phyloP scores from a whole-genome alignment of 2,329 filamentous ascomycete genomes.

The Allantophomopsis lycopodina region DNA sequence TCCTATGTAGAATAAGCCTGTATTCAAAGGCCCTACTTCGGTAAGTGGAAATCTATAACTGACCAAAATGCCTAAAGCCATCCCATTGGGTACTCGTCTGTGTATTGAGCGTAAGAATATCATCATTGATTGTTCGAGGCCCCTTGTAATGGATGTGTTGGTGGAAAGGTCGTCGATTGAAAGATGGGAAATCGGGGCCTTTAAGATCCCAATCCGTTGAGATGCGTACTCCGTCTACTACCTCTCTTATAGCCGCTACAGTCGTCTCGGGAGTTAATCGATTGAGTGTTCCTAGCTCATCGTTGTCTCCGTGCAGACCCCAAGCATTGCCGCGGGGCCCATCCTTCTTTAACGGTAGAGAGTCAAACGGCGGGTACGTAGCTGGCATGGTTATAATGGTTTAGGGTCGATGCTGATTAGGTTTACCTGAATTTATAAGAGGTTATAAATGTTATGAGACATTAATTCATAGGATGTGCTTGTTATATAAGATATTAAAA shows the following conservation, averaged over 20 bases:
- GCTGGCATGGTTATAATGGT: neutral
- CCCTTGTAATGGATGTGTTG: conserved; percentile 13
- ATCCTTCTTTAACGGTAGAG: conserved; percentile 23
- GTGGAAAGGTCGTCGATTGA: conserved; percentile 14
- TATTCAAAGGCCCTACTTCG: neutral
- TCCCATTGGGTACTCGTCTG: conserved; percentile 31
- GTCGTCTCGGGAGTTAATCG: conserved; percentile 27
- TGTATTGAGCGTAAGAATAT: conserved; percentile 23
- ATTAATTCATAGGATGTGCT: no score
- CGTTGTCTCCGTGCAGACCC: conserved; percentile 28
- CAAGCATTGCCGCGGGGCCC: conserved; percentile 28
- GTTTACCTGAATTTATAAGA: no score
- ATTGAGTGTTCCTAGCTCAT: conserved; percentile 28
- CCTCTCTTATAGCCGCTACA: conserved; percentile 24
- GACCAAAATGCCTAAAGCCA: conserved; percentile 24
- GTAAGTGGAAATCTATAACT: no score
- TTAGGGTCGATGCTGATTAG: no score
- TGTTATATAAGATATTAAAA: no score
- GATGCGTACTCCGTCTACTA: conserved; percentile 24
- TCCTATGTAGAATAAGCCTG: conserved; percentile 7
- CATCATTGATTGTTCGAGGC: conserved; percentile 12
- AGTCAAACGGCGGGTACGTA: conserved; percentile 20
- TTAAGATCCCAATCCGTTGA: conserved; percentile 20
- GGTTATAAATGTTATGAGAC: no score
- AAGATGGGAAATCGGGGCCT: conserved; percentile 10